Evolutionary conservation across 305 asterid species (phyloP).

Genomic region (Fraxinus nigra): DNA sequence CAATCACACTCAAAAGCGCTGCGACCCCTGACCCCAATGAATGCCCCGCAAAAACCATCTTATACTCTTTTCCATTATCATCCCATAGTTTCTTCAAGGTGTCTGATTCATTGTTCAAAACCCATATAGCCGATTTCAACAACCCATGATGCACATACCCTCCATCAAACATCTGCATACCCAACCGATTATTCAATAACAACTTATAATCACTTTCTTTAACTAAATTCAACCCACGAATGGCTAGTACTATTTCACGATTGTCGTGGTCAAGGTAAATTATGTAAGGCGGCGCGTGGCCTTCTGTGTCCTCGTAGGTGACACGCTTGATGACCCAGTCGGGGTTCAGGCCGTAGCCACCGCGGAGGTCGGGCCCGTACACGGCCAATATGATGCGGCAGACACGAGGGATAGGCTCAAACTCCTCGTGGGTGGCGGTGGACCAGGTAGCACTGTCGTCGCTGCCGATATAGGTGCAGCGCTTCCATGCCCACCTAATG

Average conservation of each 20-base stretch:
- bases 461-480: conserved; percentile 88
- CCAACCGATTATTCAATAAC: conserved; percentile 70
- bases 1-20: conserved; percentile 60
- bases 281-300: conserved; percentile 80
- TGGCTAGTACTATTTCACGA: conserved; percentile 40
- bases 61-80: conserved; percentile 68
- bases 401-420: conserved; percentile 71
- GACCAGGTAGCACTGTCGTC: conserved; percentile 92
- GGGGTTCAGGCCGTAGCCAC: conserved; percentile 60
- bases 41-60: conserved; percentile 82
- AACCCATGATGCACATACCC: conserved; percentile 90
- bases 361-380: conserved; percentile 70
- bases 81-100: conserved; percentile 61
- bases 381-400: conserved; percentile 87
- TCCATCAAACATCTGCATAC: conserved; percentile 91
- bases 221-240: conserved; percentile 69
- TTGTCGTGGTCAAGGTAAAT: conserved; percentile 65
- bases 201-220: conserved; percentile 73
- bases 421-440: conserved; percentile 66
- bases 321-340: conserved; percentile 71
- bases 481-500: conserved; percentile 94
- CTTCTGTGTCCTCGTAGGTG: conserved; percentile 60
- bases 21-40: conserved; percentile 95
- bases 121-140: conserved; percentile 83
- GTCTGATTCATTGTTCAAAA: conserved; percentile 67